Evolutionary conservation across 306 rosid genomes (phyloP).

Genomic region (Vicia villosa): DNA sequence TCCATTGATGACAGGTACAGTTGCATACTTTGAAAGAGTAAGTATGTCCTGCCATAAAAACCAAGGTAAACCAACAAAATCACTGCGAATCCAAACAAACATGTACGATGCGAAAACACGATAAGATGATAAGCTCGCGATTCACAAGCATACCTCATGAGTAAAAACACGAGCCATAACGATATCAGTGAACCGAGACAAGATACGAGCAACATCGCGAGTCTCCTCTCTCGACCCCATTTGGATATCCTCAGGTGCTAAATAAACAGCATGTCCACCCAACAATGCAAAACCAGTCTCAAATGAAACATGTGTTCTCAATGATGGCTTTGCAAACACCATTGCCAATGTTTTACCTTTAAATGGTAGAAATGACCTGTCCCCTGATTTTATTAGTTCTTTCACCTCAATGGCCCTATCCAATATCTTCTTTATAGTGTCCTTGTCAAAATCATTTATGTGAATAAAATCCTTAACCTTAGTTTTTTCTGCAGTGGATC

Average conservation of each 20-base stretch:
- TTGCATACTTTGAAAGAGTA: slow-evolving; percentile 76
- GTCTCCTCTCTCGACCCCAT: slow-evolving; percentile 98
- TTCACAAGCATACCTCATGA: slow-evolving; percentile 58
- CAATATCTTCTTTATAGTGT: slow-evolving; percentile 70
- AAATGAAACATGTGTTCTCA: slow-evolving; percentile 93
- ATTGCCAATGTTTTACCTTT: slow-evolving; percentile 92
- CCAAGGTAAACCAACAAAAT: not conserved
- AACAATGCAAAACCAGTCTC: slow-evolving; percentile 83
- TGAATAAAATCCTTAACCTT: slow-evolving; percentile 73
- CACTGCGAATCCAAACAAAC: not conserved
- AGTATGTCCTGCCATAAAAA: slow-evolving; percentile 68
- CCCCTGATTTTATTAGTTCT: slow-evolving; percentile 81
- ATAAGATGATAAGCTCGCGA: not conserved
- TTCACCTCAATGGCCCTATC: slow-evolving; percentile 78
- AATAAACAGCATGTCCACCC: slow-evolving; percentile 89
- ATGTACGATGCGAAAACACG: too few relatives aligned
- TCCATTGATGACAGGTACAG: slow-evolving; percentile 90
- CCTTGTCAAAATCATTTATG: slow-evolving; percentile 72
- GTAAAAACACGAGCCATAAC: slow-evolving; percentile 94
- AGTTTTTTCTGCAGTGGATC: slow-evolving; percentile 48
- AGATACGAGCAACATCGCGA: slow-evolving; percentile 85
- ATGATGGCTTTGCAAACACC: slow-evolving; percentile 92
- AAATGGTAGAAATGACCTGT: slow-evolving; percentile 72
- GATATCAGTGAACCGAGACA: slow-evolving; percentile 74
- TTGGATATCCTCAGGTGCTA: slow-evolving; percentile 92